A percentile compares a stretch with the other conserved stretches of the same genome.
Conservation (phyloP, 1,284 basidiomycete species). For the Phellopilus nigrolimitatus region DNA sequence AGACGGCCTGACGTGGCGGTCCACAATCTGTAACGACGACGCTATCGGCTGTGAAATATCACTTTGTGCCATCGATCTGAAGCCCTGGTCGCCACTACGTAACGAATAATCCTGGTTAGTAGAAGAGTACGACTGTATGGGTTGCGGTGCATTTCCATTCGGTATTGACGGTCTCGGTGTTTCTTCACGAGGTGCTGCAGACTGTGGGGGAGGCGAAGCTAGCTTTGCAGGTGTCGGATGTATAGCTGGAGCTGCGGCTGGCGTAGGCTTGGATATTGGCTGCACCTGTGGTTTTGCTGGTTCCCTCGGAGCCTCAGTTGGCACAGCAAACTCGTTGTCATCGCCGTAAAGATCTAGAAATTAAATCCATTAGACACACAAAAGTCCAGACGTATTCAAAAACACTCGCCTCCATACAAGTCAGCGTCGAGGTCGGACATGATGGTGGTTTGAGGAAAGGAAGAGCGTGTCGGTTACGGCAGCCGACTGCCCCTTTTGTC, state of each 20-base stretch:
- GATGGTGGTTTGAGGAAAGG: constrained; percentile 5
- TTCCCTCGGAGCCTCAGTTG: constrained; percentile 30
- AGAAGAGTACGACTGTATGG: constrained; percentile 17
- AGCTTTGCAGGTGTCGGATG: constrained; percentile 26
- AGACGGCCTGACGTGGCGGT: constrained; percentile 76
- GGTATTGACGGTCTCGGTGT: constrained; percentile 8
- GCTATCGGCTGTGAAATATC: constrained; percentile 32
- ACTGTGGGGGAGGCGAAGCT: constrained; percentile 22
- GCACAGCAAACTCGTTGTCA: constrained; percentile 53
- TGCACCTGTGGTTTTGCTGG: constrained; percentile 19
- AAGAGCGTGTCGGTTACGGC: background rate
- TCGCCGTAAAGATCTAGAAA: constrained; percentile 69
- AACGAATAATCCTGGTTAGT: constrained; percentile 11
- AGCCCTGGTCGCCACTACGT: constrained; percentile 44
- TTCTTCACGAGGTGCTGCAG: constrained; percentile 21
- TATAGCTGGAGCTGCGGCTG: constrained; percentile 2
- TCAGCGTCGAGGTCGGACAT: constrained; percentile 82
- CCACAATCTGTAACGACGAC: constrained; percentile 40
- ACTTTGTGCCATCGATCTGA: constrained; percentile 31
- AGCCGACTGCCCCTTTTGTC: background rate
- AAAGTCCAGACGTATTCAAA: constrained; percentile 1
- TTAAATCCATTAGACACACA: background rate
- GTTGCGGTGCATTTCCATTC: constrained; percentile 16
- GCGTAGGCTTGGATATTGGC: constrained; percentile 5
- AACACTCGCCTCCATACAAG: constrained; percentile 67